phyloP scores from a whole-genome alignment of 345 rosid species.

The Gossypium longicalyx region DNA sequence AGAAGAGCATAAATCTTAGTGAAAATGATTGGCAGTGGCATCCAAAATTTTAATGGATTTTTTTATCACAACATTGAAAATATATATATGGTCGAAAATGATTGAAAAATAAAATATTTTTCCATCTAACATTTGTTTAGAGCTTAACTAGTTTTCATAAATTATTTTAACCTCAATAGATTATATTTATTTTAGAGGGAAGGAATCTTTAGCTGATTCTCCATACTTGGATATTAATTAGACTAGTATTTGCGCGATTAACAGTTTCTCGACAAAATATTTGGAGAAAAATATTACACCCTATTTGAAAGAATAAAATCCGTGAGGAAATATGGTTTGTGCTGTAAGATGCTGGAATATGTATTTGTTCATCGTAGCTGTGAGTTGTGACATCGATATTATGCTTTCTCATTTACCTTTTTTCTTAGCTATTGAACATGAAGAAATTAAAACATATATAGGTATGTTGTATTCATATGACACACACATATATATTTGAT shows the following conservation, averaged over 20 bases:
- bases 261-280: too few species aligned
- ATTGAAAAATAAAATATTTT: too few species aligned
- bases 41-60: constrained; percentile 9
- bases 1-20: constrained; percentile 30
- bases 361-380: background rate
- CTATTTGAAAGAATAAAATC: constrained; percentile 8
- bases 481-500: background rate
- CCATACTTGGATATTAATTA: background rate
- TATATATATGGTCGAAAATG: constrained; percentile 2
- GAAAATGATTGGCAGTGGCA: constrained; percentile 27
- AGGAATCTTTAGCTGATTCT: background rate
- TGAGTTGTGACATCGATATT: constrained; percentile 5
- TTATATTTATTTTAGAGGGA: background rate
- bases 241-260: too few species aligned
- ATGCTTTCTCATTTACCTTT: background rate
- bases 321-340: background rate
- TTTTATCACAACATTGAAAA: constrained; percentile 14
- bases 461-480: background rate
- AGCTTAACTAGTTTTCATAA: too few species aligned
- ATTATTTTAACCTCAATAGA: too few species aligned
- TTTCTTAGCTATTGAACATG: background rate
- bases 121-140: too few species aligned
- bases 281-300: background rate
- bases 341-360: constrained; percentile 18
- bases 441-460: background rate